Conservation (phyloP, 2,329 filamentous ascomycete species). For the Colletotrichum gloeosporioides region DNA sequence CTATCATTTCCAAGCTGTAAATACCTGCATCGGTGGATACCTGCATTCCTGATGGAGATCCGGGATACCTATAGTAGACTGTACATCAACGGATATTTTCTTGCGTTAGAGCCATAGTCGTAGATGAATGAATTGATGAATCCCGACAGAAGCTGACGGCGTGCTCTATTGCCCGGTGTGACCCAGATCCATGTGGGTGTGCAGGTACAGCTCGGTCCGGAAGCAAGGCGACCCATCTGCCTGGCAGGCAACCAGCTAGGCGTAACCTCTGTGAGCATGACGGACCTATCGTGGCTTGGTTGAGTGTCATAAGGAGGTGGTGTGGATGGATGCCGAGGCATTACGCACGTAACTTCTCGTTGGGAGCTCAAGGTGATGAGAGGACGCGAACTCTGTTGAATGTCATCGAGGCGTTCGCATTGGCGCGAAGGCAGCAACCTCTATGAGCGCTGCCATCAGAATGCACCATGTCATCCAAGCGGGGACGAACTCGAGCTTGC, state of each 20-base stretch:
- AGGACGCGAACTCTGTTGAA: background rate
- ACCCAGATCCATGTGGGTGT: too few species aligned
- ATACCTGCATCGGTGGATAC: constrained; percentile 44
- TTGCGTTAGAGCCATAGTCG: constrained; percentile 21
- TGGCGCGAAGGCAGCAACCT: too few species aligned
- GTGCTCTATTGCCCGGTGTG: too few species aligned
- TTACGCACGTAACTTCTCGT: background rate
- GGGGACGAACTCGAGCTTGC: too few species aligned
- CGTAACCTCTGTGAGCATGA: background rate
- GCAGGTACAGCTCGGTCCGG: too few species aligned
- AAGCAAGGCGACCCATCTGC: background rate
- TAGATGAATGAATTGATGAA: constrained; percentile 21
- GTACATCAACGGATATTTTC: constrained; percentile 23
- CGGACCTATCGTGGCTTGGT: background rate
- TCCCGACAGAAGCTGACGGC: background rate
- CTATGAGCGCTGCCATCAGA: too few species aligned
- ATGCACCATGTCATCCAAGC: too few species aligned
- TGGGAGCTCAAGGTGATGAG: background rate
- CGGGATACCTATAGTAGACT: constrained; percentile 23
- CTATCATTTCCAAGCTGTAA: constrained; percentile 80
- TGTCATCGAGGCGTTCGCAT: background rate
- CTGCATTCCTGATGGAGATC: constrained; percentile 1
- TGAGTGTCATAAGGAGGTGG: background rate
- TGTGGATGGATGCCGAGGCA: background rate
- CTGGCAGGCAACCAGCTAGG: background rate